Evolutionary conservation across 2,329 filamentous ascomycete genomes (phyloP).

Genomic region (Aureobasidium zeae): DNA sequence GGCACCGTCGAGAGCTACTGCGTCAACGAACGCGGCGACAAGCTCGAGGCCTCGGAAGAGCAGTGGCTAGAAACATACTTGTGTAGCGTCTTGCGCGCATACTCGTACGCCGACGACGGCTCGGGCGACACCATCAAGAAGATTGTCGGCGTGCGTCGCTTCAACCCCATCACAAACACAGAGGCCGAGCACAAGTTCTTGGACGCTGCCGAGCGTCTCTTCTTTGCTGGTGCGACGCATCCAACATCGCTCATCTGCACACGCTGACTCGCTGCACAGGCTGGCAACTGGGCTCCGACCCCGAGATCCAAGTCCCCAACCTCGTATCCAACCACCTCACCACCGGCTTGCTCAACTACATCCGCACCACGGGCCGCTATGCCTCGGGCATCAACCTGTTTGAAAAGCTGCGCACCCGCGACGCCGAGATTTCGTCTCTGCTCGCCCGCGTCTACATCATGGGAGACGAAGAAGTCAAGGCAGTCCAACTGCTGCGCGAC

Average conservation of each 20-base stretch:
- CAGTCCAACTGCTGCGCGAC: constrained; percentile 77
- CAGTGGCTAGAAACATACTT: constrained; percentile 97
- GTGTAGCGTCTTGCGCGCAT: constrained; percentile 86
- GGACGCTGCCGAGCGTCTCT: constrained; percentile 85
- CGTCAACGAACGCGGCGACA: constrained; percentile 92
- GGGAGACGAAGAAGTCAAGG: constrained; percentile 95
- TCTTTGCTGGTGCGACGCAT: constrained; percentile 66
- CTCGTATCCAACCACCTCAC: constrained; percentile 94
- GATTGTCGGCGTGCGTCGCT: constrained; percentile 91
- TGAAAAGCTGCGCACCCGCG: constrained; percentile 83
- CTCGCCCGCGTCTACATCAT: constrained; percentile 85
- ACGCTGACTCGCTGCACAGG: constrained; percentile 43
- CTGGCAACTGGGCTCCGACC: constrained; percentile 92
- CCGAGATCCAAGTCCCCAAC: constrained; percentile 94
- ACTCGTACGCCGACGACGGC: constrained; percentile 93
- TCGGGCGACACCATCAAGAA: constrained; percentile 91
- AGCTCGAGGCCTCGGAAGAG: constrained; percentile 83
- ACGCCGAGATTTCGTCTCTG: constrained; percentile 87
- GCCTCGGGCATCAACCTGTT: constrained; percentile 95
- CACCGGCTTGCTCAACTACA: constrained; percentile 86
- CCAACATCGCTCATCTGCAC: not conserved
- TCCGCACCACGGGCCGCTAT: constrained; percentile 88
- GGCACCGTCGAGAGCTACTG: constrained; percentile 96
- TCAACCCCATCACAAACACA: constrained; percentile 97
- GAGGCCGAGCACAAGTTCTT: constrained; percentile 95